phyloP scores from a whole-genome alignment of 345 rosid species.

The Passiflora organensis region DNA sequence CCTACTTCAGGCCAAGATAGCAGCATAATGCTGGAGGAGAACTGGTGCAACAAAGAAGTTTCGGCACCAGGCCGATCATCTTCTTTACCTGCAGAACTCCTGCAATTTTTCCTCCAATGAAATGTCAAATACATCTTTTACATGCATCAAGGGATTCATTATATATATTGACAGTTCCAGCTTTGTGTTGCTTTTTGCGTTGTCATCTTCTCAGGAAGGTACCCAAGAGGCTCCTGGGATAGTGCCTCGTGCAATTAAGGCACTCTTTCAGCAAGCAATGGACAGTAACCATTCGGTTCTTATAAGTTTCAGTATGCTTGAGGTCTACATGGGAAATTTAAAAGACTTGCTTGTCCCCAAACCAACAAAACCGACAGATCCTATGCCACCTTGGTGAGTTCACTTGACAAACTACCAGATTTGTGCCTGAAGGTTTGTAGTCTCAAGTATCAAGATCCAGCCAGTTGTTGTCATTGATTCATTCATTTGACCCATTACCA shows the following conservation, averaged over 20 bases:
- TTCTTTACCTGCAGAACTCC: not conserved
- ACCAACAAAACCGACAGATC: slow-evolving; percentile 41
- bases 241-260: slow-evolving; percentile 56
- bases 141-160: too few relatives aligned
- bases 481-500: not conserved
- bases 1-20: too few relatives aligned
- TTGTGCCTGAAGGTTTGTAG: not conserved
- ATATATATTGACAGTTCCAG: slow-evolving; percentile 1
- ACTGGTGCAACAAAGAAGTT: too few relatives aligned
- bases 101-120: too few relatives aligned
- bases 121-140: too few relatives aligned
- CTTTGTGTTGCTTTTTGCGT: not conserved
- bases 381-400: slow-evolving; percentile 58
- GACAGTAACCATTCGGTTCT: slow-evolving; percentile 47
- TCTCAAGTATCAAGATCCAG: not conserved
- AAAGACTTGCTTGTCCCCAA: slow-evolving; percentile 63
- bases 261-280: slow-evolving; percentile 49
- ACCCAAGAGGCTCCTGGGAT: slow-evolving; percentile 51
- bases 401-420: not conserved
- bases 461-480: not conserved
- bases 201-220: slow-evolving; percentile 51
- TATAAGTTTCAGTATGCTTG: slow-evolving; percentile 75
- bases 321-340: slow-evolving; percentile 78
- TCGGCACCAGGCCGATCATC: not conserved
- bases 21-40: too few relatives aligned